A percentile compares a stretch with the other conserved stretches of the same genome.
Conservation (phyloP, 768 basidiomycete genomes). For the Sporobolomyces pararoseus region DNA sequence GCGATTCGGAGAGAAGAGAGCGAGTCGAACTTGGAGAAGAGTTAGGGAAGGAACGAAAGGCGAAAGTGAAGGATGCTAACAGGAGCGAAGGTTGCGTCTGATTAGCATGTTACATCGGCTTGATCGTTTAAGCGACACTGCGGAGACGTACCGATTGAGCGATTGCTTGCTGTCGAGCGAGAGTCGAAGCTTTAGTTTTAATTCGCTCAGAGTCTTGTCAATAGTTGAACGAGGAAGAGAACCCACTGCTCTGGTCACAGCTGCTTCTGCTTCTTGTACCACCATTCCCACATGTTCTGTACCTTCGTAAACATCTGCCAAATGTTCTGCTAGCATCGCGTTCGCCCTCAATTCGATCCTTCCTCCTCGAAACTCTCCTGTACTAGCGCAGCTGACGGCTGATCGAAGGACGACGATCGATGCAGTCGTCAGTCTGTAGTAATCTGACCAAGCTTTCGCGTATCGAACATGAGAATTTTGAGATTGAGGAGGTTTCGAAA, state of each 20-base stretch:
- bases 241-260: slow-evolving; percentile 9
- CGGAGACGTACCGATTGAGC: slow-evolving; percentile 10
- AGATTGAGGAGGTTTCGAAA: slow-evolving; percentile 15
- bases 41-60: slow-evolving; percentile 5
- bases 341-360: slow-evolving; percentile 18
- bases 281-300: background rate
- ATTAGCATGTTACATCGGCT: background rate
- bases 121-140: background rate
- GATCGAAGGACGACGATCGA: background rate
- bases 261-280: slow-evolving; percentile 3
- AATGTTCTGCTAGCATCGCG: slow-evolving; percentile 9
- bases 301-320: slow-evolving; percentile 15
- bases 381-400: background rate
- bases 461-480: background rate
- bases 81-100: background rate
- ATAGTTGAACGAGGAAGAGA: background rate
- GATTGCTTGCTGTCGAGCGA: slow-evolving; percentile 18
- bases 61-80: slow-evolving; percentile 16
- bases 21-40: slow-evolving; percentile 25
- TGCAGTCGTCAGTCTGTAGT: background rate
- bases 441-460: slow-evolving; percentile 7
- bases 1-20: slow-evolving; percentile 4
- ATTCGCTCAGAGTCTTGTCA: background rate
- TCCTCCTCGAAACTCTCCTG: slow-evolving; percentile 14
- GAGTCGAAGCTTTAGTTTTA: background rate